Conservation (phyloP, 257 asterid species). For the Nyctanthes arbortristis region DNA sequence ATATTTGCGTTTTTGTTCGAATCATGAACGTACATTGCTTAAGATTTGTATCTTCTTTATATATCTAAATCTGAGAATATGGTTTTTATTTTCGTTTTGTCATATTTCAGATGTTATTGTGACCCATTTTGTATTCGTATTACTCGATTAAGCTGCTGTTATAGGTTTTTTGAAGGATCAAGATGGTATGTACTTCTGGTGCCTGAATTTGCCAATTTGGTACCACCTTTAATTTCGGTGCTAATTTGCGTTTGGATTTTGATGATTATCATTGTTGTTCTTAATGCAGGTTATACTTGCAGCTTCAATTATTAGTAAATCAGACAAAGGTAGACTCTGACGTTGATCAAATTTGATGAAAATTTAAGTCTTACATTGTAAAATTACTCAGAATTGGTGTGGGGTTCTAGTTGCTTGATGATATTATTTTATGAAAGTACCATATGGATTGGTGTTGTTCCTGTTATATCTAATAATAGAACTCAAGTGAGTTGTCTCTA, state of each 20-base stretch:
- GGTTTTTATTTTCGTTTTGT: background rate
- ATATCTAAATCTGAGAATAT: background rate
- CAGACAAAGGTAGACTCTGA: constrained; percentile 45
- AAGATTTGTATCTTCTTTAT: constrained; percentile 25
- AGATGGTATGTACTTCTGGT: background rate
- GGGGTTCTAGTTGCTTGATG: background rate
- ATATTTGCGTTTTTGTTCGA: background rate
- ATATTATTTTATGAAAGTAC: too few relatives aligned
- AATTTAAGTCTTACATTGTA: background rate
- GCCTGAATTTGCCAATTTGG: background rate
- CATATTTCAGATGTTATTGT: constrained; percentile 26
- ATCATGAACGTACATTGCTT: background rate
- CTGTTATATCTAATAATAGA: too few relatives aligned
- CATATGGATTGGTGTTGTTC: too few relatives aligned
- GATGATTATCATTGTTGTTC: background rate
- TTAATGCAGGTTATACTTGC: constrained; percentile 51
- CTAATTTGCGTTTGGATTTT: background rate
- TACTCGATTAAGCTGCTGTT: background rate
- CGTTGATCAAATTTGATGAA: background rate
- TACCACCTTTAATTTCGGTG: background rate
- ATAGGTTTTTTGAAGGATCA: background rate
- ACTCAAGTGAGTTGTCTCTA: background rate
- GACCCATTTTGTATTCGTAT: background rate
- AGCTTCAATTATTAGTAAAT: constrained; percentile 48
- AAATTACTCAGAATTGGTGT: background rate